Base-by-base conservation (phyloP, 2,329 filamentous ascomycete species). In the Botrytis pseudocinerea region DNA sequence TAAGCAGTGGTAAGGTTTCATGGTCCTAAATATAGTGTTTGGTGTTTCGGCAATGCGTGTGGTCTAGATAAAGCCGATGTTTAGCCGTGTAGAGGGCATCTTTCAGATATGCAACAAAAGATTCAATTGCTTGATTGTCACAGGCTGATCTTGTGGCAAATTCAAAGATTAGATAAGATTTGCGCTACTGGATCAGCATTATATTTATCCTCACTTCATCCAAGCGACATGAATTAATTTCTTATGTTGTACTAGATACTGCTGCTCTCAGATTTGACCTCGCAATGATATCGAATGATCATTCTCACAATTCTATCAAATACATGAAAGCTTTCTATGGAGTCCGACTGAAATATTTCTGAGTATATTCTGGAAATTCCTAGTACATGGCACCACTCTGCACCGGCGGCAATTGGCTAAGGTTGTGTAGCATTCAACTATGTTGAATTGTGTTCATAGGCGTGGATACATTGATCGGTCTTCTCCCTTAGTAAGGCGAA, bases 351-450 rank as follows among this genome's bases (percentile, higher is more conserved):
- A 25, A 22, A 5, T 2, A 10, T 38, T 38, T n/a, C 10, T 9
- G 20, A 38, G 10, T 10, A 0, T 7, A 4, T 14, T 10, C 2
- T 16, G 5, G 1, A 7, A 61, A 25, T 35, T 2, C 20, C 32
- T n/a, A 16, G 10, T 22, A 20, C 9, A 38, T 20, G 4, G 20
- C 22, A 38, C 20, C 14, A 25, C 35, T 38, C 2, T 20, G 32
- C 2, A 9, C 20, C 38, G 10, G 9, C 18, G 4, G 10, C 18
- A 25, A 25, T 14, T 6, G 10, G 2, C 10, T 40, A 3, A 0
- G 2, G 18, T 1, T 62, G 8, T 18, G 35, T 62, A 4, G 18
- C 4, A 0, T n/a, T 1, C 2, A 9, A 3, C 5, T n/a, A 10
- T 18, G 12, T 25, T 40, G 12, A 16, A n/a, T 25, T 7, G 20